Base-by-base conservation (phyloP, 305 asterid species). In the Rubia tinctorum region DNA sequence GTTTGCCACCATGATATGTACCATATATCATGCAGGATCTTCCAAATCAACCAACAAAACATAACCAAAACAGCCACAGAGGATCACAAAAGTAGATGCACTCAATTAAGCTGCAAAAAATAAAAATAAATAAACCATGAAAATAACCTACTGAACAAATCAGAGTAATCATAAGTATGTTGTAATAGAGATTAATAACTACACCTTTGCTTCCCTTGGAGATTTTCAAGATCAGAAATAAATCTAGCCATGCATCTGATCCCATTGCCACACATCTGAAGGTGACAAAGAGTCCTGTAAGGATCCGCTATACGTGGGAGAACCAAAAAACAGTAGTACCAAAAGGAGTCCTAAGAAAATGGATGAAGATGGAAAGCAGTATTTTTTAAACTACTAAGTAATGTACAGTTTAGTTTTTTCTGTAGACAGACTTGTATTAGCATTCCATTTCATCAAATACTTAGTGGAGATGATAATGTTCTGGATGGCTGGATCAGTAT, bases 211-310 rank as follows among this genome's bases (percentile, higher is more conserved):
- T 85, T 91, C 79, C 97, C 98, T 4, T 80, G 86, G 71, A 84
- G 79, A 81, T 82, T 89, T 71, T 88, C 91, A 78, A 91, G 93
- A 83, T 91, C 96, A 4, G 90, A 89, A 61, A 91, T 84, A 75
- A 82, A 91, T 85, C 88, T 86, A 83, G 97, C 97, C 77, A 93
- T 88, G 87, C 97, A 93, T 76, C 98, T 90, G 75, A 93, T 94
- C 82, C 98, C 98, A 80, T 93, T 93, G 67, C 98, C 97, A 84
- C 98, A 93, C 98, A 93, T 91, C 98, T 93, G 87, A n/a, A 20
- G 70, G 76, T 60, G 74, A 62, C 55, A 77, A 73, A 74, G 43
- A 72, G 61, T 30, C 66, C 80, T 49, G 39, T 49, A 30, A 66
- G 44, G 58, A 73, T 39, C 12, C 22, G 67, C 11, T 30, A 45